Evolutionary conservation across 1,284 basidiomycete species (phyloP).

Genomic region (Austroboletus sp.): DNA sequence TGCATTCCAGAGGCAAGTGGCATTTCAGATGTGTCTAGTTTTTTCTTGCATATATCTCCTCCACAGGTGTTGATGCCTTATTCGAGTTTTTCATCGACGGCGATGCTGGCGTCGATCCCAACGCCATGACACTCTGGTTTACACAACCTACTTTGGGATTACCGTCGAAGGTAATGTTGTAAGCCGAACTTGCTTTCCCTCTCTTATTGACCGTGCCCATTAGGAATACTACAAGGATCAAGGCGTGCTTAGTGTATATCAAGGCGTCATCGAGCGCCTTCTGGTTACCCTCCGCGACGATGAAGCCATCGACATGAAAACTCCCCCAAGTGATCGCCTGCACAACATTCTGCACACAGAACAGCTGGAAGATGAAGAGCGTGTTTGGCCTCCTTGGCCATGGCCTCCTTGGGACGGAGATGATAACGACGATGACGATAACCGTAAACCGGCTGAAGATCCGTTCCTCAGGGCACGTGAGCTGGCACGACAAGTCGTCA

Average conservation of each 20-base stretch:
- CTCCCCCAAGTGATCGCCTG: constrained; percentile 9
- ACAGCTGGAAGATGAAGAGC: constrained; percentile 47
- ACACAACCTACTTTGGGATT: constrained; percentile 80
- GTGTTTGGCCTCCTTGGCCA: constrained; percentile 76
- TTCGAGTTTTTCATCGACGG: constrained; percentile 81
- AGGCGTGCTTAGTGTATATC: constrained; percentile 64
- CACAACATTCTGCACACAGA: constrained; percentile 29
- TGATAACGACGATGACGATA: constrained; percentile 46
- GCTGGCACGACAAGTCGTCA: constrained; percentile 69
- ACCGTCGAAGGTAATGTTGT: constrained; percentile 65
- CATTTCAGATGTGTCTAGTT: not conserved
- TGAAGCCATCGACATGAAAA: constrained; percentile 16
- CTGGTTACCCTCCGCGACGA: constrained; percentile 58
- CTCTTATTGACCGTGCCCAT: constrained; percentile 1
- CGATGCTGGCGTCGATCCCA: constrained; percentile 84
- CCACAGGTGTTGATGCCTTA: constrained; percentile 65
- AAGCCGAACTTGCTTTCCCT: not conserved
- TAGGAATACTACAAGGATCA: constrained; percentile 89
- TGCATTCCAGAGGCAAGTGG: constrained; percentile 73
- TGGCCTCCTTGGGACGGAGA: constrained; percentile 77
- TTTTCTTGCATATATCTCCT: constrained; percentile 2
- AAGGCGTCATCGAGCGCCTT: constrained; percentile 61
- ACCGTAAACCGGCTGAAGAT: constrained; percentile 34
- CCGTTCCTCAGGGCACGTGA: constrained; percentile 46
- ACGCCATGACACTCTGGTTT: constrained; percentile 81